Evolutionary conservation across 768 basidiomycete genomes (phyloP).

Genomic region (Auriscalpium microsporum): DNA sequence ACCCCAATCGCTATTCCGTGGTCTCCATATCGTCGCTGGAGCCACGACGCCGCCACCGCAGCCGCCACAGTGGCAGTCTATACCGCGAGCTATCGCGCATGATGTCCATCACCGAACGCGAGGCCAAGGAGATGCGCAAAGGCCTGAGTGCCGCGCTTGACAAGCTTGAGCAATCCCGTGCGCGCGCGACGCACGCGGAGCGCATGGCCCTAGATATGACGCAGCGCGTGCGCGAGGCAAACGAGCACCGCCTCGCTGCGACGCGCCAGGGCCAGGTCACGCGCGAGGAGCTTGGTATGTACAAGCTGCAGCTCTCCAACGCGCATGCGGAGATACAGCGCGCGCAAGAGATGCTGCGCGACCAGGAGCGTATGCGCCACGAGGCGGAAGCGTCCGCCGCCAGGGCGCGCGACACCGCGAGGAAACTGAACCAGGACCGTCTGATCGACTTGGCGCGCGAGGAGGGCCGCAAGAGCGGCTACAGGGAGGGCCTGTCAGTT

Average conservation of each 20-base stretch:
- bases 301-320: conserved; percentile 37
- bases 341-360: conserved; percentile 35
- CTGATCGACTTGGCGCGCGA: conserved; percentile 33
- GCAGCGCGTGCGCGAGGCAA: conserved; percentile 31
- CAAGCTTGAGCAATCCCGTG: conserved; percentile 31
- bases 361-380: conserved; percentile 32
- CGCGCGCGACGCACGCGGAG: conserved; percentile 37
- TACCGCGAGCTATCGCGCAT: conserved; percentile 14
- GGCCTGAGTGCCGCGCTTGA: conserved; percentile 22
- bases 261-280: conserved; percentile 31
- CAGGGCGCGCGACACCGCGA: conserved; percentile 34
- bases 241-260: conserved; percentile 29
- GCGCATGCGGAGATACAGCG: conserved; percentile 37
- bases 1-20: conserved; percentile 1
- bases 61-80: conserved; percentile 4
- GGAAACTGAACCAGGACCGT: conserved; percentile 34
- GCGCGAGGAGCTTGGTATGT: conserved; percentile 35
- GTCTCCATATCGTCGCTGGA: conserved; percentile 13
- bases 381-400: conserved; percentile 40
- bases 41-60: conserved; percentile 10
- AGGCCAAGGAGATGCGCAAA: conserved; percentile 20
- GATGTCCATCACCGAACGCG: conserved; percentile 11
- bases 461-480: conserved; percentile 35
- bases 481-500: conserved; percentile 29
- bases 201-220: conserved; percentile 39